These are phyloP conservation scores for Citrullus colocynthis DNA, from an alignment of 306 rosid genomes.

Conservation along the genomic window DNA sequence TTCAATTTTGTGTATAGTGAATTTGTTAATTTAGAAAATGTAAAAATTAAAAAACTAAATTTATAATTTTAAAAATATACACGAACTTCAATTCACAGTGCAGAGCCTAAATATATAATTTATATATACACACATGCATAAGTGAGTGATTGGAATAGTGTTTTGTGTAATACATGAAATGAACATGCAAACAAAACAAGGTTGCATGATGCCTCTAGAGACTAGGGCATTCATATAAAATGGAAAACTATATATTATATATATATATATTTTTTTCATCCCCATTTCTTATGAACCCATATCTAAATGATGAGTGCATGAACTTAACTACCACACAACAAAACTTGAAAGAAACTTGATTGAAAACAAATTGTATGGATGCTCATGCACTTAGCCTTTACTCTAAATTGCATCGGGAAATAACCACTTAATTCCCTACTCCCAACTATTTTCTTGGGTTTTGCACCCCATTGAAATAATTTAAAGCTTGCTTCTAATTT, in stretches of 20 bases:
- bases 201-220: background rate
- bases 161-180: background rate
- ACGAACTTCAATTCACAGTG: too few species aligned
- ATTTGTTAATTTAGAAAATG: too few species aligned
- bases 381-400: background rate
- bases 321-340: slow-evolving; percentile 4
- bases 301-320: slow-evolving; percentile 7
- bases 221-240: background rate
- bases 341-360: background rate
- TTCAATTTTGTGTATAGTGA: too few species aligned
- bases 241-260: background rate
- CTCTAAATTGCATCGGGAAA: background rate
- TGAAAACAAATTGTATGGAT: background rate
- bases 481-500: background rate
- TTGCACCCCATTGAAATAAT: background rate
- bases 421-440: background rate
- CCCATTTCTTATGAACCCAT: background rate
- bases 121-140: too few species aligned
- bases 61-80: too few species aligned
- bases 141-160: too few species aligned
- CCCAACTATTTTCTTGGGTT: background rate
- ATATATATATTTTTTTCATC: too few species aligned
- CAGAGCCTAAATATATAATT: too few species aligned
- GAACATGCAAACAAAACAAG: background rate
- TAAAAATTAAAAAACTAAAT: too few species aligned